phyloP scores from a whole-genome alignment of 768 basidiomycete genomes.

The Serendipita sp. region DNA sequence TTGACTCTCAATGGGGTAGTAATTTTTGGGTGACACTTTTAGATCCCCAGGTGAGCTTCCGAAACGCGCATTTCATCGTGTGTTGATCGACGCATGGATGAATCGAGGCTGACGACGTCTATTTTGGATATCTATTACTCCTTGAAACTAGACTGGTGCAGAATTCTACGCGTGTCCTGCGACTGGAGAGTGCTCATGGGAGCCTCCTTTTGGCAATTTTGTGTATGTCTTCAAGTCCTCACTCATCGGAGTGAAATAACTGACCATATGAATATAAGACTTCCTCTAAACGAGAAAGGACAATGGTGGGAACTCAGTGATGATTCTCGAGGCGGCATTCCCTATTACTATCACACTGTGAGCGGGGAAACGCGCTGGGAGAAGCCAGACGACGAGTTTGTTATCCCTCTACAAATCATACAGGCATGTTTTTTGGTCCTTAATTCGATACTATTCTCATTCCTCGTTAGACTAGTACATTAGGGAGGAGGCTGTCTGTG shows the following conservation, averaged over 20 bases:
- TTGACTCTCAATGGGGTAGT: constrained; percentile 45
- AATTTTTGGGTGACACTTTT: constrained; percentile 91
- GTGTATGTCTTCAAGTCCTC: constrained; percentile 35
- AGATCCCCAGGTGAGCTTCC: constrained; percentile 56
- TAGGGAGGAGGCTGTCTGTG: constrained; percentile 5
- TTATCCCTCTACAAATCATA: constrained; percentile 79
- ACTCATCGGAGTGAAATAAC: not conserved
- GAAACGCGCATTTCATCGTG: no score
- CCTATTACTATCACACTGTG: constrained; percentile 91
- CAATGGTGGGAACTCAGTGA: constrained; percentile 96
- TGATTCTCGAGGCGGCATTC: constrained; percentile 62
- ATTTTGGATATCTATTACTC: not conserved
- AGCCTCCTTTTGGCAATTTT: constrained; percentile 76
- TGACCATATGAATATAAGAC: constrained; percentile 24
- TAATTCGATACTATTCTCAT: not conserved
- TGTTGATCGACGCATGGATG: not conserved
- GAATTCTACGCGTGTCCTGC: constrained; percentile 89
- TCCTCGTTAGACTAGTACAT: not conserved
- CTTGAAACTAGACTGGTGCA: constrained; percentile 23
- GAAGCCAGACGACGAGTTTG: constrained; percentile 60
- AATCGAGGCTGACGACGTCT: constrained; percentile 5
- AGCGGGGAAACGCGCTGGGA: constrained; percentile 88
- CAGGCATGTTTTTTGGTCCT: constrained; percentile 34
- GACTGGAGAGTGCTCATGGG: constrained; percentile 86
- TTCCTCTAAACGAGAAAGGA: constrained; percentile 69